Conservation (phyloP, 2,329 filamentous ascomycete genomes). For the Exophiala alcalophila region DNA sequence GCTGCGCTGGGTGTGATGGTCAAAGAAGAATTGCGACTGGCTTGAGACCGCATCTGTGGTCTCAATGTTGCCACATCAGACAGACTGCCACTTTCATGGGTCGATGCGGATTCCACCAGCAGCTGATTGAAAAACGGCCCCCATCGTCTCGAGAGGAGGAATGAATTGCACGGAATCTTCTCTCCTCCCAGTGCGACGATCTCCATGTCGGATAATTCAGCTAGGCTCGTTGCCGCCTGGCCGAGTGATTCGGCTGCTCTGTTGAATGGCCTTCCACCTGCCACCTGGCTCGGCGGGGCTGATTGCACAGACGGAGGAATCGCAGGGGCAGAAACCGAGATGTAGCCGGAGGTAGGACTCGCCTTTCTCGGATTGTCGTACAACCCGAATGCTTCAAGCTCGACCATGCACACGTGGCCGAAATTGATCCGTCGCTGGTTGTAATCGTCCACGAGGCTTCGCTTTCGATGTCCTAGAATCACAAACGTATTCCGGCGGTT, state of each 20-base stretch:
- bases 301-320: conserved; percentile 52
- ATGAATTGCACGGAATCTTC: conserved; percentile 88
- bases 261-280: conserved; percentile 73
- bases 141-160: conserved; percentile 83
- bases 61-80: conserved; percentile 71
- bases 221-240: conserved; percentile 70
- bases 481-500: conserved; percentile 91
- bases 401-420: conserved; percentile 92
- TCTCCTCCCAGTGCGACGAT: conserved; percentile 88
- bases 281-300: conserved; percentile 49
- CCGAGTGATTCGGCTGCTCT: conserved; percentile 81
- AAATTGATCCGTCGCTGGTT: conserved; percentile 98
- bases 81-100: conserved; percentile 55
- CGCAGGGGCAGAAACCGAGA: conserved; percentile 75
- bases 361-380: conserved; percentile 89
- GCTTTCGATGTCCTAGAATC: conserved; percentile 87
- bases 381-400: conserved; percentile 92
- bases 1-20: conserved; percentile 69
- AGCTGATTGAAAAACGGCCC: conserved; percentile 94
- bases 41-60: conserved; percentile 50
- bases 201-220: conserved; percentile 95
- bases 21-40: conserved; percentile 67
- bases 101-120: conserved; percentile 71
- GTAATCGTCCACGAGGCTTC: conserved; percentile 94
- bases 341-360: conserved; percentile 74